These are phyloP conservation scores for Fusarium anguioides DNA, from an alignment of 2,329 filamentous ascomycete genomes.

Conservation along the genomic window DNA sequence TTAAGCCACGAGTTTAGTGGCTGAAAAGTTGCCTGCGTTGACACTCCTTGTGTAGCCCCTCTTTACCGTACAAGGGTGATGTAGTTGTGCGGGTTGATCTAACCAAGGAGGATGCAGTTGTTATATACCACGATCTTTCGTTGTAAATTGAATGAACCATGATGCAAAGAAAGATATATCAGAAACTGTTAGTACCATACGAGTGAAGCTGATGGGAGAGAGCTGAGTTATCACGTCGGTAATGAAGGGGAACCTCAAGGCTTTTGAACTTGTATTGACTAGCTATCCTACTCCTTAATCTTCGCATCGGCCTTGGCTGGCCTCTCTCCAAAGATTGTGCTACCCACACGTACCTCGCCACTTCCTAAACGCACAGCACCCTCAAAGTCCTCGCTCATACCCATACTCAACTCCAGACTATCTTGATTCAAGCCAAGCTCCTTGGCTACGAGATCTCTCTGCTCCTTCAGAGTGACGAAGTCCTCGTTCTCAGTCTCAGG, in stretches of 20 bases:
- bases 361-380: slow-evolving; percentile 86
- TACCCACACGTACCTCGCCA: slow-evolving; percentile 90
- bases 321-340: slow-evolving; percentile 90
- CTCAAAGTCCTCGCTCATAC: slow-evolving; percentile 98
- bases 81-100: slow-evolving; percentile 28
- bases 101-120: slow-evolving; percentile 37
- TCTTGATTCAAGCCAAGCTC: slow-evolving; percentile 61
- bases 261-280: neutral
- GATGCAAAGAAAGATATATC: neutral
- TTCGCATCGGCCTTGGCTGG: slow-evolving; percentile 83
- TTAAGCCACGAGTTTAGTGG: slow-evolving; percentile 36
- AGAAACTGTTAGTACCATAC: neutral
- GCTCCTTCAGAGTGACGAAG: slow-evolving; percentile 75
- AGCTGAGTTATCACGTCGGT: neutral
- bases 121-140: slow-evolving; percentile 43
- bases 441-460: slow-evolving; percentile 75
- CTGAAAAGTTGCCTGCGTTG: slow-evolving; percentile 33
- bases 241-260: neutral
- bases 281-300: slow-evolving; percentile 60
- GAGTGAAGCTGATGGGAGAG: neutral
- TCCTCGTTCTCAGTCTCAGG: slow-evolving; percentile 90
- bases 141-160: slow-evolving; percentile 34
- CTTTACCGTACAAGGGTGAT: slow-evolving; percentile 16
- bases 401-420: slow-evolving; percentile 91
- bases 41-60: slow-evolving; percentile 18